Conservation (phyloP, 352 stramenopile species). For the Pythium dissotocum region DNA sequence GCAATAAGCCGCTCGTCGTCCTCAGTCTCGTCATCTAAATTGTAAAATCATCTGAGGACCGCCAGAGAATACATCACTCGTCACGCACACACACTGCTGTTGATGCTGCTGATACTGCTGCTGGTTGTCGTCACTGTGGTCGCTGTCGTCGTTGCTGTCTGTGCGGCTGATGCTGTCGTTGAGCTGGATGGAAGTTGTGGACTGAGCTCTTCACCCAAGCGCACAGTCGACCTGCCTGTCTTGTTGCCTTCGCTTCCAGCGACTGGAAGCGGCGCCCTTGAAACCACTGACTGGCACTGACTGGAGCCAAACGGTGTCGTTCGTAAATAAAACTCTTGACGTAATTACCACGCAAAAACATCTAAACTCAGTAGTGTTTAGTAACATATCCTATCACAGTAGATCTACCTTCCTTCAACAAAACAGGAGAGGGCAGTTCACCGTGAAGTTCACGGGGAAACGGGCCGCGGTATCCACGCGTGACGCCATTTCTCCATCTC, state of each 20-base stretch:
- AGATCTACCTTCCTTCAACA: slow-evolving; percentile 2
- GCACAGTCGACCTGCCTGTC: not conserved
- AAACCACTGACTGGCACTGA: slow-evolving; percentile 27
- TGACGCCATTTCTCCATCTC: not conserved
- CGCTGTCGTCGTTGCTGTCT: not conserved
- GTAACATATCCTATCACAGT: slow-evolving; percentile 11
- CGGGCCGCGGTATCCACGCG: slow-evolving; percentile 9
- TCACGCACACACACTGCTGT: not conserved
- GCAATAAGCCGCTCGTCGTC: slow-evolving; percentile 61
- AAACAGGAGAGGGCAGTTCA: slow-evolving; percentile 6
- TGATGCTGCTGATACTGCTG: not conserved
- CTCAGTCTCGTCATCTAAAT: slow-evolving; percentile 93
- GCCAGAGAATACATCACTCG: not conserved
- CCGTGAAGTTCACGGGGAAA: not conserved
- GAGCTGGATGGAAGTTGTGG: slow-evolving; percentile 1
- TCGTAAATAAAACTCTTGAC: slow-evolving; percentile 10
- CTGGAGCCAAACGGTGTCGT: slow-evolving; percentile 18
- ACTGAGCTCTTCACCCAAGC: slow-evolving; percentile 12
- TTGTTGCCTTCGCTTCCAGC: not conserved
- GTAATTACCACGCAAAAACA: slow-evolving; percentile 4
- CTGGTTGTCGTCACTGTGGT: not conserved
- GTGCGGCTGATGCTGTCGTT: not conserved
- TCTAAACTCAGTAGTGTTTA: slow-evolving; percentile 12
- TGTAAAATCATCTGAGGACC: slow-evolving; percentile 86
- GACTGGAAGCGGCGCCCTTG: slow-evolving; percentile 4